Evolutionary conservation across 2,329 filamentous ascomycete species (phyloP), one percentile per base, ranked within the genome.

Genomic region (Pseudogymnoascus sp.): DNA sequence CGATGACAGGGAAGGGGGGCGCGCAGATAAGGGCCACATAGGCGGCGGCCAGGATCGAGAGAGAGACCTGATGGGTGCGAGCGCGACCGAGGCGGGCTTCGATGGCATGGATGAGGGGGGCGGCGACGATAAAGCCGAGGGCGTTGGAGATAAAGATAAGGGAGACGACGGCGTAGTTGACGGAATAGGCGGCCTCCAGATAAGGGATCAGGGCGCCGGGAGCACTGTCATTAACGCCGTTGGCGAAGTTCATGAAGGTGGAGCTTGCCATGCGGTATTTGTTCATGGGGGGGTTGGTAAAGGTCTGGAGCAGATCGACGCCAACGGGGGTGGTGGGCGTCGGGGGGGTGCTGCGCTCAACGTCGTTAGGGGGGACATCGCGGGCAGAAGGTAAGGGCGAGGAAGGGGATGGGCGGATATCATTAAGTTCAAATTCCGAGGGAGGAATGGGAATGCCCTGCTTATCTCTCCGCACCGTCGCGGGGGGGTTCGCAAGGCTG

Each of bases 81-180:
- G 85, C 85, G 59, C 88, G 82, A 7, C 91, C 90, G 1, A 92
- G 75, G 19, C 81, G 82, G 5, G 77, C 76, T 62, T 87, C 81
- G 3, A 92, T 77, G 1, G 77, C 74, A 69, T 92, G 87, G n/a
- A 88, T 70, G 66, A 88, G 79, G 38, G 87, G 83, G 1, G 90
- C 90, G 1, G 88, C 87, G 11, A 82, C 74, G 70, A 96, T 86
- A 76, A 91, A 96, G 15, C 91, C 91, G 4, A 87, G 67, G 0
- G 91, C 90, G 69, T 90, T 90, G 50, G 87, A 84, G 31, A 95
- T 83, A 77, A 95, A 96, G 70, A 96, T 90, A 38, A 93, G 78
- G 1, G 91, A 93, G 2, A 95, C 89, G 8, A 91, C 76, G 2
- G 86, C 88, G 73, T 95, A 93, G 44, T 87, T 87, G 63, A 95